Percentiles rank a stretch among this genome's conserved stretches.
Evolutionary conservation across 805 yeast genomes (phyloP).

Genomic region (Teunomyces gatunensis): DNA sequence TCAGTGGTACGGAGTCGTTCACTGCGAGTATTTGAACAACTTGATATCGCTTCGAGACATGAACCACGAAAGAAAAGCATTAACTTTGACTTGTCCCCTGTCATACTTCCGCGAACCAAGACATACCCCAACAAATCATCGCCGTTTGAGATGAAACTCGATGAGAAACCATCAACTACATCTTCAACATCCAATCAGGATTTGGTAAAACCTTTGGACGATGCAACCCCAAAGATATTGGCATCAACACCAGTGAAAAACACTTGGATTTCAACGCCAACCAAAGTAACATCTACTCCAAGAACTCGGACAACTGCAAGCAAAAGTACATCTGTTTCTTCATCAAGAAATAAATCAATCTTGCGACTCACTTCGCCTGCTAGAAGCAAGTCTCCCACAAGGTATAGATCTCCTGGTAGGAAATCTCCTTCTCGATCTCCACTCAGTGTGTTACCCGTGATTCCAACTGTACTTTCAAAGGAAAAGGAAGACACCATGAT

Average conservation of each 20-base stretch:
- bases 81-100: slow-evolving; percentile 1
- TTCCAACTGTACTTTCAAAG: neutral
- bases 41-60: slow-evolving; percentile 12
- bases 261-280: neutral
- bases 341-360: neutral
- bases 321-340: neutral
- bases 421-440: slow-evolving; percentile 2
- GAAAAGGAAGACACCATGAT: slow-evolving; percentile 6
- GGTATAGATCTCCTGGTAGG: neutral
- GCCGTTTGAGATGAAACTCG: neutral
- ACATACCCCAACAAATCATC: neutral
- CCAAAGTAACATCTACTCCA: neutral
- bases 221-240: neutral
- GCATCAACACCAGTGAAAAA: neutral
- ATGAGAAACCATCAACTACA: neutral
- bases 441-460: neutral
- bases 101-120: neutral
- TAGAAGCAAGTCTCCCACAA: neutral
- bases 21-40: slow-evolving; percentile 17
- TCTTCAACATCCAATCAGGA: neutral
- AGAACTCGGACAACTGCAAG: neutral
- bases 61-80: slow-evolving; percentile 4
- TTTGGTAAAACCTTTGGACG: neutral
- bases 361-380: neutral
- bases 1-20: slow-evolving; percentile 10